These are phyloP conservation scores for Saprolegnia diclina DNA, from an alignment of 352 stramenopile genomes.

Conservation along the genomic window DNA sequence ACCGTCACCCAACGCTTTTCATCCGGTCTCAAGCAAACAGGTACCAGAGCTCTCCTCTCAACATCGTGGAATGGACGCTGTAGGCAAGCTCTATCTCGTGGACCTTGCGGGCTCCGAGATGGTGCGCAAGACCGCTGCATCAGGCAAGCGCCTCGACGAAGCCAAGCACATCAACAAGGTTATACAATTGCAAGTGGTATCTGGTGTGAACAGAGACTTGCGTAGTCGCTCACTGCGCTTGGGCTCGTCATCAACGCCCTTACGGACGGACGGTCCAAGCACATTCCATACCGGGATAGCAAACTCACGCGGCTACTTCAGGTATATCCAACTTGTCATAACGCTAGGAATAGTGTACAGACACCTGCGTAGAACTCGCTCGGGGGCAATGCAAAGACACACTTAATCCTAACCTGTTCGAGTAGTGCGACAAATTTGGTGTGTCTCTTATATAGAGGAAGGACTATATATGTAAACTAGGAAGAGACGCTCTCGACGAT, in stretches of 20 bases:
- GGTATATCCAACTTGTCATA: not conserved
- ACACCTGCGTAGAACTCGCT: slow-evolving; percentile 26
- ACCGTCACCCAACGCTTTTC: slow-evolving; percentile 33
- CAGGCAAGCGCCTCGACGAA: slow-evolving; percentile 54
- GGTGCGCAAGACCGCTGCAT: slow-evolving; percentile 44
- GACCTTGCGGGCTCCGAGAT: slow-evolving; percentile 71
- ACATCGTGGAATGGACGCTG: not conserved
- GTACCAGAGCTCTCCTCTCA: not conserved
- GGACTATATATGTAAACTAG: slow-evolving; percentile 6
- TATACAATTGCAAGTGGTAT: slow-evolving; percentile 22
- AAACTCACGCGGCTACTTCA: slow-evolving; percentile 26
- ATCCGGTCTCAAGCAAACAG: slow-evolving; percentile 25
- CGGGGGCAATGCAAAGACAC: slow-evolving; percentile 27
- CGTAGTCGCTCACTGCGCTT: slow-evolving; percentile 61
- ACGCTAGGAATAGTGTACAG: no score
- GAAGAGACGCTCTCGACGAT: slow-evolving; percentile 28
- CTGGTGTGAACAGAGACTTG: not conserved
- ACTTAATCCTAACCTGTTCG: slow-evolving; percentile 27
- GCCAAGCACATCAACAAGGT: slow-evolving; percentile 71
- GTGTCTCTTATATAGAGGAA: no score
- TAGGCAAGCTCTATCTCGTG: slow-evolving; percentile 46
- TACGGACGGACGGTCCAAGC: slow-evolving; percentile 35
- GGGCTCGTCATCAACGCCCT: slow-evolving; percentile 68
- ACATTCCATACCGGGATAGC: slow-evolving; percentile 32
- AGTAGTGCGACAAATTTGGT: slow-evolving; percentile 23